Conservation (phyloP, 2,329 filamentous ascomycete species). For the Myriosclerotinia duriaeana region DNA sequence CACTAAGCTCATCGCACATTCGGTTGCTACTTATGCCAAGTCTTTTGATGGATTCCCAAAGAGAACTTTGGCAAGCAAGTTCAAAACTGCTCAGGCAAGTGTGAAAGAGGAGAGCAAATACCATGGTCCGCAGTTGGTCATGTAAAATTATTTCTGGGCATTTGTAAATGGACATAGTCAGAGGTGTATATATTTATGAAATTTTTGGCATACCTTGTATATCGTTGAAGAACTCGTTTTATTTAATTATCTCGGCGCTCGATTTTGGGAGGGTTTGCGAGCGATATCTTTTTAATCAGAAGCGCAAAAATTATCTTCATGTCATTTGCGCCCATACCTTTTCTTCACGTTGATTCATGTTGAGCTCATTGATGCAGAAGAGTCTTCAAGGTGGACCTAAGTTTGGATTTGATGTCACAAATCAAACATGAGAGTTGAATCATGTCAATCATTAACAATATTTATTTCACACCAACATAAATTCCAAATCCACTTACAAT, state of each 20-base stretch:
- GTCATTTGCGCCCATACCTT: not conserved
- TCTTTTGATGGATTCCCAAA: conserved; percentile 66
- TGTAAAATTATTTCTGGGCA: conserved; percentile 42
- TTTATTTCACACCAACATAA: conserved; percentile 4
- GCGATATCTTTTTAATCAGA: not conserved
- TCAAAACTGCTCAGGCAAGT: conserved; percentile 30
- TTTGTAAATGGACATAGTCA: not conserved
- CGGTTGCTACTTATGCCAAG: conserved; percentile 66
- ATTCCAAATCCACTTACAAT: not conserved
- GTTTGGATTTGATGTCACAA: not conserved
- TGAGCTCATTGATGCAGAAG: not conserved
- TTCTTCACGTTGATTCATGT: not conserved
- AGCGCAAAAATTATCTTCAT: not conserved
- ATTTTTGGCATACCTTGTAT: not conserved
- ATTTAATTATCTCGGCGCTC: not conserved
- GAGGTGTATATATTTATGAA: not conserved
- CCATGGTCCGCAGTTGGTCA: conserved; percentile 51
- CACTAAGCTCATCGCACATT: conserved; percentile 68
- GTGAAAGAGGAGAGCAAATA: conserved; percentile 44
- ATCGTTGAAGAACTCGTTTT: not conserved
- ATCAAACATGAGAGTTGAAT: not conserved
- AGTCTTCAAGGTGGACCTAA: not conserved
- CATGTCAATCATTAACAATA: not conserved
- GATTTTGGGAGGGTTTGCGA: not conserved
- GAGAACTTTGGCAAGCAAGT: conserved; percentile 41